Conservation (phyloP, 2,329 filamentous ascomycete species). For the Fusarium subtropicale region DNA sequence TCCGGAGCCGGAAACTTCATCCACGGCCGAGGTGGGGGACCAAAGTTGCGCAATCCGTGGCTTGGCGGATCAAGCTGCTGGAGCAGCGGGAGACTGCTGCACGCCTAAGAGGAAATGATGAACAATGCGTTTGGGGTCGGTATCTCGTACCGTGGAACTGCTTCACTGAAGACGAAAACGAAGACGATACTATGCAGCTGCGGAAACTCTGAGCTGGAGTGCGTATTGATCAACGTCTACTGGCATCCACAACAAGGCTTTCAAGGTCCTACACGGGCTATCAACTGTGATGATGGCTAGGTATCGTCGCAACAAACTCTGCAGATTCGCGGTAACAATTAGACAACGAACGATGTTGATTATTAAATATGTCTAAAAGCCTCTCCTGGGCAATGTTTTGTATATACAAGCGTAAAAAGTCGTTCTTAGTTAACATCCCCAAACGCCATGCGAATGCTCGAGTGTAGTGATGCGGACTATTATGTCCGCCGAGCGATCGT, state of each 20-base stretch:
- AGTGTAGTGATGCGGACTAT: conserved; percentile 35
- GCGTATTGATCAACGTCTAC: no score
- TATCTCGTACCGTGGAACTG: background rate
- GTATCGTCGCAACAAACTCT: background rate
- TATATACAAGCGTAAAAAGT: conserved; percentile 50
- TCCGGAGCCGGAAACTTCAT: conserved; percentile 43
- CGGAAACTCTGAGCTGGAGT: background rate
- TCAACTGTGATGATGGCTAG: background rate
- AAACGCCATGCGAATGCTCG: conserved; percentile 50
- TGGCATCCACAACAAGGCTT: background rate
- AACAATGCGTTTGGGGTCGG: background rate
- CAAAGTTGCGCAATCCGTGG: conserved; percentile 54
- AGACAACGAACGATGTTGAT: conserved; percentile 48
- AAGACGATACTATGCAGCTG: background rate
- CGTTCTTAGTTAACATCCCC: conserved; percentile 46
- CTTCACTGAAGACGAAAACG: background rate
- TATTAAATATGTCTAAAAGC: conserved; percentile 51
- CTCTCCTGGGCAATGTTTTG: conserved; percentile 44
- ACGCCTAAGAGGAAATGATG: conserved; percentile 56
- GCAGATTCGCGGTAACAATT: background rate
- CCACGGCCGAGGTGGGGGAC: conserved; percentile 38
- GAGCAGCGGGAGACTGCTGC: conserved; percentile 66
- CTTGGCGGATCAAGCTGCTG: conserved; percentile 60
- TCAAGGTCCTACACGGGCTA: background rate
- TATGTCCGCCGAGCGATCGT: conserved; percentile 37